Percentiles rank a stretch among this genome's conserved stretches.
Conservation (phyloP, 345 rosid species). For the Arabis alpina region DNA sequence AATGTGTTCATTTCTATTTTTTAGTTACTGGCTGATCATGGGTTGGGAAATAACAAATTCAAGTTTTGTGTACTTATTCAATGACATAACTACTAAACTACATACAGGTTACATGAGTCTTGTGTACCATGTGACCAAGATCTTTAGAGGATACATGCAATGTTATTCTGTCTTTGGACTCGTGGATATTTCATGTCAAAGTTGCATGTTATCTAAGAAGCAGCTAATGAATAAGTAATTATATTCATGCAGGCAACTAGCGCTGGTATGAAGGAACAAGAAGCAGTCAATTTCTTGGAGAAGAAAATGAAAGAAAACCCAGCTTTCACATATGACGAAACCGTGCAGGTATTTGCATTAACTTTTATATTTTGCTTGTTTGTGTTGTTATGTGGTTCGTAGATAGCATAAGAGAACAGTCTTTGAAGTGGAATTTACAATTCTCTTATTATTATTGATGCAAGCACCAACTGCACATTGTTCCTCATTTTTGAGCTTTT, state of each 20-base stretch:
- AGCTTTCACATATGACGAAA: conserved; percentile 79
- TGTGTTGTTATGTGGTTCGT: neutral
- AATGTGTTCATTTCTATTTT: neutral
- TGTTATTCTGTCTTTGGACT: neutral
- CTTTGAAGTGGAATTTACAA: neutral
- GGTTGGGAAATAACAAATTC: neutral
- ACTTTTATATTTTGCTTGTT: neutral
- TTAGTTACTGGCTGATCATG: neutral
- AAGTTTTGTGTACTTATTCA: neutral
- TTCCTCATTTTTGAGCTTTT: conserved; percentile 1
- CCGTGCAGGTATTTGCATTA: conserved; percentile 73
- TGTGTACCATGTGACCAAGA: neutral
- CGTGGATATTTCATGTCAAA: neutral
- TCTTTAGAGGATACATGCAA: neutral
- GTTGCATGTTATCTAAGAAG: neutral
- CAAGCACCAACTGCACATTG: neutral
- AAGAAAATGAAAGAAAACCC: conserved; percentile 99
- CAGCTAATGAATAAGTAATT: neutral
- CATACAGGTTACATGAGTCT: neutral
- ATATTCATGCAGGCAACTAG: conserved; percentile 82
- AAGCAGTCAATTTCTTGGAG: conserved; percentile 97
- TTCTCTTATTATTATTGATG: neutral
- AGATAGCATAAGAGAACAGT: neutral
- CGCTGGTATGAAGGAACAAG: conserved; percentile 98
- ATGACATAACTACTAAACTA: neutral